Evolutionary conservation across 2,329 filamentous ascomycete genomes (phyloP).

Genomic region (Ceratocystis huliohia): DNA sequence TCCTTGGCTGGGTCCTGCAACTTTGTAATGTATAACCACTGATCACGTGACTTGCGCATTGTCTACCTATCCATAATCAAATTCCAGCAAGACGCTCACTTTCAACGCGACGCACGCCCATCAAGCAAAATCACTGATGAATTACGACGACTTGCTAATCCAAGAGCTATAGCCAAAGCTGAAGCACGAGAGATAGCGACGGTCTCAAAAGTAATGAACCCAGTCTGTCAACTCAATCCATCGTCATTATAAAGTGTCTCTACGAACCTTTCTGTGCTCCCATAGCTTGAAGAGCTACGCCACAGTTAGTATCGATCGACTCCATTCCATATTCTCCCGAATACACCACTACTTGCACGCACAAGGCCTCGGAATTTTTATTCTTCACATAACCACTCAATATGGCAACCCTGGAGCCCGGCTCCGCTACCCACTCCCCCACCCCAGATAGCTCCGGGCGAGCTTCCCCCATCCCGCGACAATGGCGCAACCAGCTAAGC

Average conservation of each 20-base stretch:
- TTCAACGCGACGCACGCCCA: slow-evolving; percentile 1
- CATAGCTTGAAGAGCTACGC: slow-evolving; percentile 2
- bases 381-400: background rate
- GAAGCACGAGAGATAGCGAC: background rate
- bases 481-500: slow-evolving; percentile 65
- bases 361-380: background rate
- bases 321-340: background rate
- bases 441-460: slow-evolving; percentile 79
- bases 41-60: background rate
- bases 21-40: background rate
- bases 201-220: background rate
- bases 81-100: background rate
- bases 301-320: background rate
- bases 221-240: background rate
- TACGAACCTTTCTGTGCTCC: background rate
- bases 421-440: slow-evolving; percentile 38
- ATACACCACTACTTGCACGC: background rate
- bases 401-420: slow-evolving; percentile 23
- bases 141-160: slow-evolving; percentile 1
- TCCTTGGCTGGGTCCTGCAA: background rate
- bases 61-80: background rate
- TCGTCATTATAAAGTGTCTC: background rate
- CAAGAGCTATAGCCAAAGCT: background rate
- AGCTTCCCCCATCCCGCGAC: slow-evolving; percentile 59
- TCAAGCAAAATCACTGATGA: background rate